A percentile compares a stretch with the other conserved stretches of the same genome.
phyloP scores from a whole-genome alignment of 2,329 filamentous ascomycete genomes.

The Diplocarpon mali region DNA sequence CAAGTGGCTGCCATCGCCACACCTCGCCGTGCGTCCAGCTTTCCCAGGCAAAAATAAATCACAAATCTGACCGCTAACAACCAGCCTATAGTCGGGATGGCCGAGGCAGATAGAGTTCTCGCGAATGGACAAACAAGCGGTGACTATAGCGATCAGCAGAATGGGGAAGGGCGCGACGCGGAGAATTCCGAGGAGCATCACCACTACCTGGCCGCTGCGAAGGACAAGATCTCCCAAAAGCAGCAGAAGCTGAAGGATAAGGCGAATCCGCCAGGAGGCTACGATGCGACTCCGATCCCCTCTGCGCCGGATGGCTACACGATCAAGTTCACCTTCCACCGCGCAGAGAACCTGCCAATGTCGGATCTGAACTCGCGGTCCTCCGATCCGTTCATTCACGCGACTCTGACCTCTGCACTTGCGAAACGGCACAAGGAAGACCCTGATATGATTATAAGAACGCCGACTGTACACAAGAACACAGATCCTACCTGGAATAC shows the following conservation, averaged over 20 bases:
- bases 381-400: constrained; percentile 73
- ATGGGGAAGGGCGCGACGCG: not conserved
- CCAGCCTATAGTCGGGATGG: constrained; percentile 1
- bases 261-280: constrained; percentile 47
- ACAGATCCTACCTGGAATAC: constrained; percentile 73
- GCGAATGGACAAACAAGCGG: constrained; percentile 5
- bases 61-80: not conserved
- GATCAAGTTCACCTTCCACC: constrained; percentile 72
- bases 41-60: not conserved
- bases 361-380: constrained; percentile 68
- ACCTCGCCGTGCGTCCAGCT: not conserved
- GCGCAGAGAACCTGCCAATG: constrained; percentile 69
- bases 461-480: constrained; percentile 60
- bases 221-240: constrained; percentile 25
- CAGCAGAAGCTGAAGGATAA: constrained; percentile 25
- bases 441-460: constrained; percentile 62
- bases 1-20: too few relatives aligned
- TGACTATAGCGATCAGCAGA: constrained; percentile 8
- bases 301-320: constrained; percentile 69
- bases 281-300: constrained; percentile 68
- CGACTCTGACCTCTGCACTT: constrained; percentile 58
- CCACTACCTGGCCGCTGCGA: constrained; percentile 14
- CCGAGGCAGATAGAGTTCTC: constrained; percentile 11
- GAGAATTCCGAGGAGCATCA: constrained; percentile 9
- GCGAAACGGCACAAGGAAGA: constrained; percentile 78